Conservation (phyloP, 352 stramenopile genomes). For the Phytophthora crassamura region DNA sequence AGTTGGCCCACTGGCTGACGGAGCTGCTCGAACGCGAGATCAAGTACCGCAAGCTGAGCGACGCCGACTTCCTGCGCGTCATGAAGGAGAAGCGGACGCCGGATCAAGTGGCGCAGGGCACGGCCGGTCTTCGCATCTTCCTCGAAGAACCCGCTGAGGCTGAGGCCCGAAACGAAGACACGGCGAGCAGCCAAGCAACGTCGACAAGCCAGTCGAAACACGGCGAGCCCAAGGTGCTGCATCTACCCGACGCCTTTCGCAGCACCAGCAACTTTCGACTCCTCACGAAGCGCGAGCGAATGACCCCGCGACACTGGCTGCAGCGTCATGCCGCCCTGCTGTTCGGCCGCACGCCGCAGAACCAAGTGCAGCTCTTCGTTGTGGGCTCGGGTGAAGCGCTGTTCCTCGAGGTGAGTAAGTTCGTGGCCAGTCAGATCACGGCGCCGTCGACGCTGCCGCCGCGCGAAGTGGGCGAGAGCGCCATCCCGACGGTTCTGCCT, state of each 20-base stretch:
- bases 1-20: slow-evolving; percentile 50
- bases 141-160: slow-evolving; percentile 38
- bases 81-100: slow-evolving; percentile 63
- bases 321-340: slow-evolving; percentile 35
- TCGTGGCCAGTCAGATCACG: slow-evolving; percentile 68
- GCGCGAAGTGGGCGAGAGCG: slow-evolving; percentile 48
- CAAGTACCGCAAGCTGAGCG: slow-evolving; percentile 58
- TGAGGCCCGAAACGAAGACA: slow-evolving; percentile 21
- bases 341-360: slow-evolving; percentile 62
- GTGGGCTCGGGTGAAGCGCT: slow-evolving; percentile 72
- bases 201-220: slow-evolving; percentile 10
- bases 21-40: slow-evolving; percentile 49
- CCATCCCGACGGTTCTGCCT: slow-evolving; percentile 49
- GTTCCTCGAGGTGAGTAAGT: slow-evolving; percentile 72
- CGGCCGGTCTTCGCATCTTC: slow-evolving; percentile 60
- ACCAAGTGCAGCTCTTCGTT: slow-evolving; percentile 85
- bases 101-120: slow-evolving; percentile 55
- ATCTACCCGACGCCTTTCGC: slow-evolving; percentile 40
- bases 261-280: slow-evolving; percentile 60
- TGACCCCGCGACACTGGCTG: slow-evolving; percentile 59
- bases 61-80: slow-evolving; percentile 46
- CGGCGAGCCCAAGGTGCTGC: slow-evolving; percentile 13
- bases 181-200: slow-evolving; percentile 14
- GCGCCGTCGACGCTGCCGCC: slow-evolving; percentile 41
- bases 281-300: slow-evolving; percentile 55